Percentiles rank a stretch among this genome's conserved stretches.
Conservation (phyloP, 257 asterid genomes). For the Scutellaria baicalensis region DNA sequence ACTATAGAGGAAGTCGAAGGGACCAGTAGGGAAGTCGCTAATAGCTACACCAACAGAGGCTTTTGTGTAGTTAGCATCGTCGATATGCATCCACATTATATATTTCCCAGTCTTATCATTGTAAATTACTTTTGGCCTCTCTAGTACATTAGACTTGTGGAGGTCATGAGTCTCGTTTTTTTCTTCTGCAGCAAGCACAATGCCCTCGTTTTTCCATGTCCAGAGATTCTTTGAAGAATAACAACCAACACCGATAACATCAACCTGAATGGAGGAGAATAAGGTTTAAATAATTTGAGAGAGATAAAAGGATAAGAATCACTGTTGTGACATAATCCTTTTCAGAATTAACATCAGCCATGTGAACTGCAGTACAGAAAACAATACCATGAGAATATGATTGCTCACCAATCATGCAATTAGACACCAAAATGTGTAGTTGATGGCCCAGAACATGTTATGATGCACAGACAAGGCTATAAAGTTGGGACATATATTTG, state of each 20-base stretch:
- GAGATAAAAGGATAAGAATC: neutral
- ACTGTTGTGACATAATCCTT: neutral
- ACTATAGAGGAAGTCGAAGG: conserved; percentile 70
- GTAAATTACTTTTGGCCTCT: conserved; percentile 96
- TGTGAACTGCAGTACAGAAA: neutral
- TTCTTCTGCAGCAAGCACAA: conserved; percentile 75
- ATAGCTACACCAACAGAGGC: conserved; percentile 80
- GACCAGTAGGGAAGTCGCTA: conserved; percentile 72
- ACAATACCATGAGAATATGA: neutral
- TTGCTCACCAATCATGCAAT: neutral
- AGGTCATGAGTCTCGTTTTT: conserved; percentile 72
- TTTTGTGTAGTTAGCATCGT: conserved; percentile 84
- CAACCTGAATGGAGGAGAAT: conserved; percentile 54
- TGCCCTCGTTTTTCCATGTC: conserved; percentile 95
- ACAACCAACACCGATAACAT: conserved; percentile 92
- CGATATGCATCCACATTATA: conserved; percentile 99
- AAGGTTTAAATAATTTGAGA: neutral
- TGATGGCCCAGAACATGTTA: neutral
- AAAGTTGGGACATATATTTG: neutral
- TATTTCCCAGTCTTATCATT: conserved; percentile 58
- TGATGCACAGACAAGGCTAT: neutral
- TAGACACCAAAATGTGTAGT: neutral
- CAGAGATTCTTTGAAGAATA: conserved; percentile 92
- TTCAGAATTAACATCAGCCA: neutral
- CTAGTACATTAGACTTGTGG: conserved; percentile 74